These are phyloP conservation scores for Phaeosphaeriaceae sp. DNA, from an alignment of 2,329 filamentous ascomycete species.

Conservation along the genomic window DNA sequence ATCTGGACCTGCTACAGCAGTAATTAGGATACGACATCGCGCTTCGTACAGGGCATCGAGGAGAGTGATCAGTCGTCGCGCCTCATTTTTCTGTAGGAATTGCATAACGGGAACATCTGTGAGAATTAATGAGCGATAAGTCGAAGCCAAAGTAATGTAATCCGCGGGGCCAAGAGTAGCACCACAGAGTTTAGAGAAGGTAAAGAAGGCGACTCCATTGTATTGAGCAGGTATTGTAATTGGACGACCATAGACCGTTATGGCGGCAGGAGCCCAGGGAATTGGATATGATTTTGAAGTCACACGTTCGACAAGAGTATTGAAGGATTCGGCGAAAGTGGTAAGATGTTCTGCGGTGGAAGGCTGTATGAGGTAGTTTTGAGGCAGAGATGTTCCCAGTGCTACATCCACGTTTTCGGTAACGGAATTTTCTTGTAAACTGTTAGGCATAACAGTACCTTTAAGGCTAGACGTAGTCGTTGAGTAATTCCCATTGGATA, in stretches of 20 bases:
- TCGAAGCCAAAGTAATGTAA: slow-evolving; percentile 81
- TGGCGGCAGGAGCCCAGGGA: slow-evolving; percentile 54
- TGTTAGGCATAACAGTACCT: not conserved
- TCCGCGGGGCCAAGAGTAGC: slow-evolving; percentile 75
- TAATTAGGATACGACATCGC: slow-evolving; percentile 75
- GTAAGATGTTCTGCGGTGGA: slow-evolving; percentile 27
- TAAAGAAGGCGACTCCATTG: slow-evolving; percentile 67
- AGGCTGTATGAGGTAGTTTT: slow-evolving; percentile 44
- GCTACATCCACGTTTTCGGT: slow-evolving; percentile 1
- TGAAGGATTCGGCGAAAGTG: slow-evolving; percentile 28
- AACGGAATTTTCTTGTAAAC: not conserved
- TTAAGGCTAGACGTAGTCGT: not conserved
- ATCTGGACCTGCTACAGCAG: slow-evolving; percentile 72
- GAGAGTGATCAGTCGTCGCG: slow-evolving; percentile 78
- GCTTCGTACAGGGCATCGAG: slow-evolving; percentile 80
- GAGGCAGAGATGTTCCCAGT: slow-evolving; percentile 29
- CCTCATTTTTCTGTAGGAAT: slow-evolving; percentile 77
- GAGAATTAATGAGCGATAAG: slow-evolving; percentile 78
- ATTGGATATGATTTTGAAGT: slow-evolving; percentile 41
- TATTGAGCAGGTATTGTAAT: slow-evolving; percentile 65
- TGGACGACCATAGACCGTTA: slow-evolving; percentile 68
- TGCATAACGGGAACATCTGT: slow-evolving; percentile 72
- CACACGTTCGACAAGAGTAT: slow-evolving; percentile 27
- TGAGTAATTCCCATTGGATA: not conserved
- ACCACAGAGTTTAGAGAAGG: slow-evolving; percentile 71